Evolutionary conservation across 2,329 filamentous ascomycete species (phyloP).

Genomic region (Chaetomium sp.): DNA sequence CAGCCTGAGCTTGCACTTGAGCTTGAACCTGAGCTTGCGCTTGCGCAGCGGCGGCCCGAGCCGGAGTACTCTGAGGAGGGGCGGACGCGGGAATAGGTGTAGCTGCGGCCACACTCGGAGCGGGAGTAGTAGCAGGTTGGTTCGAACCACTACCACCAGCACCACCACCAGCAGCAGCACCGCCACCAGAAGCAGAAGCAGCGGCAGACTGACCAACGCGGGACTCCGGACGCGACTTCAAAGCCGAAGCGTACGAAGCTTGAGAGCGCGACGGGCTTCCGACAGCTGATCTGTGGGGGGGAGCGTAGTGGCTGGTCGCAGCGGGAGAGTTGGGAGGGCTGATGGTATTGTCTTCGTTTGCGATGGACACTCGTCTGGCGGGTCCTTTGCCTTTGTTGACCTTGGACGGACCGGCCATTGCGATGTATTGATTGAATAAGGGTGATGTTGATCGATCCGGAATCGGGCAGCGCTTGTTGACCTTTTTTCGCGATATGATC

Average conservation of each 20-base stretch:
- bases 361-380: not conserved
- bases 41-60: too few relatives aligned
- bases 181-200: not conserved
- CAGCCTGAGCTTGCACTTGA: slow-evolving; percentile 5
- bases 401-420: not conserved
- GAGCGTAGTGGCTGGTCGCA: not conserved
- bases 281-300: not conserved
- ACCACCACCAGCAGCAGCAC: not conserved
- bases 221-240: not conserved
- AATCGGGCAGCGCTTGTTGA: too few relatives aligned
- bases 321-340: slow-evolving; percentile 1
- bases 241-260: not conserved
- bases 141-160: too few relatives aligned
- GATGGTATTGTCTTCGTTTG: not conserved
- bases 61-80: too few relatives aligned
- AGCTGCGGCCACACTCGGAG: too few relatives aligned
- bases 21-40: not conserved
- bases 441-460: too few relatives aligned
- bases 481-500: too few relatives aligned
- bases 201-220: not conserved
- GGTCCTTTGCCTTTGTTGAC: not conserved
- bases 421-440: not conserved
- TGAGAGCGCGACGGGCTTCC: slow-evolving; percentile 4
- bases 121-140: too few relatives aligned
- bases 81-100: too few relatives aligned